Base-by-base conservation (phyloP, 768 basidiomycete species). In the Boletus rubropictus region DNA sequence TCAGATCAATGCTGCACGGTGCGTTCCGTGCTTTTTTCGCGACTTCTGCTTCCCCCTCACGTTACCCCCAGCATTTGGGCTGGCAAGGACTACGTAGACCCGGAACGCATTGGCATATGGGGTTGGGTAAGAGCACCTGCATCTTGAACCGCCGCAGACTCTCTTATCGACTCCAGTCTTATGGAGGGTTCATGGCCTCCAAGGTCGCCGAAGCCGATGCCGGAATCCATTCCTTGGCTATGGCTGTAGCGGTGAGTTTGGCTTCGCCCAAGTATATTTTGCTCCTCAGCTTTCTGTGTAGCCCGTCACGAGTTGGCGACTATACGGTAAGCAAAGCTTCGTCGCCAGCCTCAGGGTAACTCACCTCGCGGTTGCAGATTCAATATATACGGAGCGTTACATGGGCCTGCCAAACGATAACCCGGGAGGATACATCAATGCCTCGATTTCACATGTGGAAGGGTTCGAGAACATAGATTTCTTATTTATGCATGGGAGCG, bases 361-460 rank as follows among this genome's bases (percentile, higher is more conserved):
- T 51, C 22, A 55, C 31, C 17, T 25, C n/a, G 17, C 27, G 46
- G 15, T 38, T 32, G 12, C 55, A 88, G 93, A 98, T 69, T 86
- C 92, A 0, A 86, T 98, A 53, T 98, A 98, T 65, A 99, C 96
- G 2, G 96, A 99, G 57, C 83, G 96, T 15, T 98, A 97, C 74
- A 93, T 98, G 93, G 81, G 82, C 54, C 75, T 88, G 21, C 93
- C 93, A 0, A 63, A 73, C 14, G 68, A 78, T 9, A 97, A 98
- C 64, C 78, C 78, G 0, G 81, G 72, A 1, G 96, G 96, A n/a
- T 99, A 99, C 71, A 68, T 86, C 55, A 90, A 86, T 39, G 86
- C 89, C 15, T 89, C 89, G 0, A 85, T 99, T 45, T 82, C 85
- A 46, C 83, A 89, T 60, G 91, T 96, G 40, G 84, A 84, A 9